Conservation (phyloP, 1,284 basidiomycete genomes). For the Caloboletus inedulis region DNA sequence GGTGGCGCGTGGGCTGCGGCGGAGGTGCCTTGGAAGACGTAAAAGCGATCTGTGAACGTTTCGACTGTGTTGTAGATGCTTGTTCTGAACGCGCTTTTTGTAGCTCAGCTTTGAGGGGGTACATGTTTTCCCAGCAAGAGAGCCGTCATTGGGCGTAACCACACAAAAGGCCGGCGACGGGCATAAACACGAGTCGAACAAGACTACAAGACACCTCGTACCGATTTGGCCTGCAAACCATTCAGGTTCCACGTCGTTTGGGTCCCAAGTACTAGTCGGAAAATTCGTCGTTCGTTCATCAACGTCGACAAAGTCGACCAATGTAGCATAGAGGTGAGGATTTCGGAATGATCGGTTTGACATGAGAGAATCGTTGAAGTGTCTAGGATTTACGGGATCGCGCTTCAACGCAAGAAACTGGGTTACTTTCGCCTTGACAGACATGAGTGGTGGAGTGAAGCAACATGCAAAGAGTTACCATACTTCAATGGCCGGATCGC, state of each 20-base stretch:
- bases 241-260: slow-evolving; percentile 53
- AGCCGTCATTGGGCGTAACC: slow-evolving; percentile 1
- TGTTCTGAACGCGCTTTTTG: slow-evolving; percentile 46
- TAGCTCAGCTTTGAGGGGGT: slow-evolving; percentile 37
- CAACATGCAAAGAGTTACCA: slow-evolving; percentile 15
- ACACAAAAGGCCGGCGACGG: slow-evolving; percentile 3
- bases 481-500: slow-evolving; percentile 64
- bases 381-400: slow-evolving; percentile 61
- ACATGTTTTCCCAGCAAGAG: slow-evolving; percentile 20
- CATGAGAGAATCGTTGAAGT: slow-evolving; percentile 94
- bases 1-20: slow-evolving; percentile 7
- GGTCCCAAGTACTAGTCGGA: slow-evolving; percentile 67
- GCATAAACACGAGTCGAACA: slow-evolving; percentile 26
- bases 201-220: slow-evolving; percentile 34
- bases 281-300: slow-evolving; percentile 85
- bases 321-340: slow-evolving; percentile 88
- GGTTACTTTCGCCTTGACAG: slow-evolving; percentile 65
- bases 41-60: slow-evolving; percentile 35
- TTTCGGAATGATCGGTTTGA: slow-evolving; percentile 89
- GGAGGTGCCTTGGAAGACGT: slow-evolving; percentile 25
- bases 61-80: slow-evolving; percentile 28
- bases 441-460: not conserved
- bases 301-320: slow-evolving; percentile 89
- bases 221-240: slow-evolving; percentile 73
- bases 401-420: slow-evolving; percentile 74